phyloP scores from a whole-genome alignment of 192 early-diverging fungal genomes.

The Dissophora globulifera region DNA sequence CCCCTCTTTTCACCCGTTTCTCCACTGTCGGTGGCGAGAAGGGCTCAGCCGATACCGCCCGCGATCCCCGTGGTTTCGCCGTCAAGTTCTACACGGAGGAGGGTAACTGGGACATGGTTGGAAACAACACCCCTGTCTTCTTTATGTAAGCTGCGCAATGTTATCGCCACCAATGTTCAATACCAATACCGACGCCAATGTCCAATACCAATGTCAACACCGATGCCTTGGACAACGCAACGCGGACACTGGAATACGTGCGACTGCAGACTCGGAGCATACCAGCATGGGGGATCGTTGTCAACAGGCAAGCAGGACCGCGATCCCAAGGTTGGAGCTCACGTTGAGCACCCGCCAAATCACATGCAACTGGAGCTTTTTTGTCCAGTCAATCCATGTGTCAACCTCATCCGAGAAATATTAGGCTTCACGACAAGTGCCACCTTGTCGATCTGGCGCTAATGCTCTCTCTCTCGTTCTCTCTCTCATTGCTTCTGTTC shows the following conservation, averaged over 20 bases:
- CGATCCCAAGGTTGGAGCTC: not conserved
- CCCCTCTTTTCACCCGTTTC: constrained; percentile 75
- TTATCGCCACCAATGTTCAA: no score
- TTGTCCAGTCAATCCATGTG: not conserved
- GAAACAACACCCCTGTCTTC: constrained; percentile 73
- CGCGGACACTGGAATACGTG: no score
- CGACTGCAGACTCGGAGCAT: no score
- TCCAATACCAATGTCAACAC: no score
- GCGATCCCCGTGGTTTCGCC: constrained; percentile 78
- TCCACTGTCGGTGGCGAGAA: constrained; percentile 71
- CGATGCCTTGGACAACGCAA: no score
- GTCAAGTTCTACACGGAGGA: constrained; percentile 83
- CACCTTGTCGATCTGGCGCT: no score
- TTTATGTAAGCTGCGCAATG: constrained; percentile 57
- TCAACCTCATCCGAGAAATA: not conserved
- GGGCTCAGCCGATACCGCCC: constrained; percentile 73
- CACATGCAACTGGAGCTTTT: constrained; percentile 13
- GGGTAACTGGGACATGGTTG: constrained; percentile 75
- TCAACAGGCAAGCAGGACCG: no score
- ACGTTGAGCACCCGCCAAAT: not conserved
- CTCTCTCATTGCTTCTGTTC: not conserved
- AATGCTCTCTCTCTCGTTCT: no score
- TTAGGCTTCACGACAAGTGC: no score
- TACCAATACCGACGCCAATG: no score
- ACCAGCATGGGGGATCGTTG: not conserved